These are phyloP conservation scores for Turnera subulata DNA, from an alignment of 345 rosid genomes.

Conservation along the genomic window DNA sequence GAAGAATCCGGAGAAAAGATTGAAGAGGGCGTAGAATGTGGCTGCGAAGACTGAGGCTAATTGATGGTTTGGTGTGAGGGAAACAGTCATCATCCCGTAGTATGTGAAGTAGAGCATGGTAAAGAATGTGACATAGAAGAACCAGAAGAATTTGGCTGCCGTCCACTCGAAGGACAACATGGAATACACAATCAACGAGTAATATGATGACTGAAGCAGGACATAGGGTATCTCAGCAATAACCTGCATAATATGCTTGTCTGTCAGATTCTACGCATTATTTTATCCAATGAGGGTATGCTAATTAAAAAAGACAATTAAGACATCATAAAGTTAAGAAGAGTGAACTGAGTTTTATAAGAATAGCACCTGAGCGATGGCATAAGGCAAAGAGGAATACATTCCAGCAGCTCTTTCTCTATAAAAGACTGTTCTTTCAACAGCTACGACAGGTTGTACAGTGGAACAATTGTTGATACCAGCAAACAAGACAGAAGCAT, in stretches of 20 bases:
- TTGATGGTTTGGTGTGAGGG: conserved; percentile 17
- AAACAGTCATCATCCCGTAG: conserved; percentile 25
- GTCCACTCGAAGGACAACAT: conserved; percentile 16
- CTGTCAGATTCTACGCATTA: neutral
- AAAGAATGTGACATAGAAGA: conserved; percentile 17
- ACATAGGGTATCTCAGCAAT: neutral
- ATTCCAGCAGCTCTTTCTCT: conserved; percentile 1
- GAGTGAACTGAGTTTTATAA: too few relatives aligned
- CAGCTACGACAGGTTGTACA: neutral
- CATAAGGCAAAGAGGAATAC: conserved; percentile 3
- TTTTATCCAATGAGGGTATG: neutral
- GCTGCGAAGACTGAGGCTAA: conserved; percentile 8
- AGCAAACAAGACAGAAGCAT: neutral
- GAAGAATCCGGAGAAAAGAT: conserved; percentile 30
- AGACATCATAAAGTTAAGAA: neutral
- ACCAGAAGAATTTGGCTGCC: conserved; percentile 23
- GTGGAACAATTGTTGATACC: neutral
- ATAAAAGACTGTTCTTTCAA: neutral
- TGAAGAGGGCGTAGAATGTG: conserved; percentile 18
- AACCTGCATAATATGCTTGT: neutral
- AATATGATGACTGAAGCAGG: conserved; percentile 7
- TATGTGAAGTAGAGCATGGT: conserved; percentile 23
- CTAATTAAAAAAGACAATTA: neutral
- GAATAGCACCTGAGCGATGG: conserved; percentile 8
- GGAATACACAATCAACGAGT: conserved; percentile 9